Evolutionary conservation across 2,329 filamentous ascomycete genomes (phyloP).

Genomic region (Ophiostoma novo-ulmi): DNA sequence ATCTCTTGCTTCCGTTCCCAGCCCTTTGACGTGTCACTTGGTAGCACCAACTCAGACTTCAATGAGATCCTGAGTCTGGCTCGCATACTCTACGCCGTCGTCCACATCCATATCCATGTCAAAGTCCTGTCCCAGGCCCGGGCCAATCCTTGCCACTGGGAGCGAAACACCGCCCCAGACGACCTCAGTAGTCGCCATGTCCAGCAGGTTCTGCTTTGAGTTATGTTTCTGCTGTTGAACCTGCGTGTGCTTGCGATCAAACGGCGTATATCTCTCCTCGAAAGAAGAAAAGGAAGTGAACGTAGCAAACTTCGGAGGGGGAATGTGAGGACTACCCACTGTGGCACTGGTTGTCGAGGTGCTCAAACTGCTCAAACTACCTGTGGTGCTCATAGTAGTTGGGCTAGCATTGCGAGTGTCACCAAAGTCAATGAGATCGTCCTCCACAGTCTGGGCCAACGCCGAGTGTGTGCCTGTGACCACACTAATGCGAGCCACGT

Average conservation of each 20-base stretch:
- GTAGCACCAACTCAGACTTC: not conserved
- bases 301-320: not conserved
- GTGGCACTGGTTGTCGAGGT: not conserved
- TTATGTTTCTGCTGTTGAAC: not conserved
- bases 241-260: not conserved
- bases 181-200: slow-evolving; percentile 16
- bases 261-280: not conserved
- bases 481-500: not conserved
- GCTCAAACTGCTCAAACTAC: not conserved
- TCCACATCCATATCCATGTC: not conserved
- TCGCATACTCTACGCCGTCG: not conserved
- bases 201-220: slow-evolving; percentile 10
- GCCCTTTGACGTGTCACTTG: not conserved
- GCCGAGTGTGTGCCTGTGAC: not conserved
- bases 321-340: not conserved
- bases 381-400: not conserved
- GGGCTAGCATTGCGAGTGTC: not conserved
- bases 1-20: not conserved
- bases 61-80: not conserved
- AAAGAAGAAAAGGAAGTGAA: not conserved
- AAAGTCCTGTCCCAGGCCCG: not conserved
- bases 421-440: not conserved
- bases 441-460: not conserved
- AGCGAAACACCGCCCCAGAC: slow-evolving; percentile 20
- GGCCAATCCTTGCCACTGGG: not conserved